A percentile compares a stretch with the other conserved stretches of the same genome.
Conservation (phyloP, 495 filamentous ascomycete species). For the Eremomyces bilateralis region DNA sequence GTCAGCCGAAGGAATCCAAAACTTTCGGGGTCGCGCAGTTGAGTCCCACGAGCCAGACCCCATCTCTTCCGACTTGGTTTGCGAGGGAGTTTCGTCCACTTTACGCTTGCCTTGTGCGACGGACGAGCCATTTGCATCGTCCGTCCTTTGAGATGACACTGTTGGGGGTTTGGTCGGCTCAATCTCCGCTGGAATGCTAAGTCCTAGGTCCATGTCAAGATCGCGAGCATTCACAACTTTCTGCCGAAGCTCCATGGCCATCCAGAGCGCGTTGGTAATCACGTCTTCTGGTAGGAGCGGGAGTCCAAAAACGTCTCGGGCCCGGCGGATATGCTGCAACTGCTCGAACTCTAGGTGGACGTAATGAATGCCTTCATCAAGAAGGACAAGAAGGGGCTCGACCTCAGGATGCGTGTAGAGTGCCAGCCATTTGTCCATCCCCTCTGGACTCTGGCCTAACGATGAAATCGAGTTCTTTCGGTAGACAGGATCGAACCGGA, state of each 20-base stretch:
- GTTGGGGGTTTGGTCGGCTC: too few relatives aligned
- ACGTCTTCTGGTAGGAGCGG: constrained; percentile 30
- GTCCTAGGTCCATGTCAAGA: constrained; percentile 24
- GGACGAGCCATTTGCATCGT: neutral
- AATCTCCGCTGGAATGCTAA: constrained; percentile 18
- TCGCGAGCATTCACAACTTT: constrained; percentile 32
- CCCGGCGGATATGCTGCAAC: constrained; percentile 28
- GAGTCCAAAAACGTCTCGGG: constrained; percentile 30
- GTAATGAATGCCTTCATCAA: constrained; percentile 39
- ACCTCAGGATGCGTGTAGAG: constrained; percentile 29
- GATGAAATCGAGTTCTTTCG: constrained; percentile 18
- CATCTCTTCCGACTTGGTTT: constrained; percentile 10
- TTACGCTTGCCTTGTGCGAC: constrained; percentile 20
- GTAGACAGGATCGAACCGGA: constrained; percentile 27
- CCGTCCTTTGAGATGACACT: neutral
- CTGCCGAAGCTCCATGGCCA: constrained; percentile 31
- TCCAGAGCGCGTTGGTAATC: constrained; percentile 33
- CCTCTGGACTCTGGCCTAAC: constrained; percentile 18
- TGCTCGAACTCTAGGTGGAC: constrained; percentile 39
- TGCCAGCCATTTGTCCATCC: constrained; percentile 22
- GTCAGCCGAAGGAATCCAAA: constrained; percentile 34
- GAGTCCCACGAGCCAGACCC: constrained; percentile 29
- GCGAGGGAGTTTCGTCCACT: neutral
- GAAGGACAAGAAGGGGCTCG: constrained; percentile 30
- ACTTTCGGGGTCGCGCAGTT: constrained; percentile 29